Conservation (phyloP, 2,329 filamentous ascomycete species). For the Madurella mycetomatis region DNA sequence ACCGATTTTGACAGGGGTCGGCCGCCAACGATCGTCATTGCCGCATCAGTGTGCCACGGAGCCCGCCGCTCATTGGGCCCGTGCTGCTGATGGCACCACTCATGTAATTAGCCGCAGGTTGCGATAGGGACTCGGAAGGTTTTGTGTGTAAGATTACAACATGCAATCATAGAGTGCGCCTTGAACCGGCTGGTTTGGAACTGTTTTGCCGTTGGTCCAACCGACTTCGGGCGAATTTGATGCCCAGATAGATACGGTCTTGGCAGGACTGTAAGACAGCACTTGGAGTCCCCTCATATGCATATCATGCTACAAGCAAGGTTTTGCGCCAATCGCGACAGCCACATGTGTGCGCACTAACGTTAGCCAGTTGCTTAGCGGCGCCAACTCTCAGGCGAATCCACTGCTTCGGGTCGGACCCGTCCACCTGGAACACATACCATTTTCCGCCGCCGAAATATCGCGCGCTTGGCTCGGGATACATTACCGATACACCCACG, state of each 20-base stretch:
- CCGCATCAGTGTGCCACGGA: constrained; percentile 10
- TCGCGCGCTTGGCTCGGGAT: constrained; percentile 3
- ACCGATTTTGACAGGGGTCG: constrained; percentile 1
- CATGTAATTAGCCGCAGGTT: constrained; percentile 4
- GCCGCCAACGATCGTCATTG: constrained; percentile 18
- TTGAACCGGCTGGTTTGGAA: too few species aligned
- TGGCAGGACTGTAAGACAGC: too few species aligned
- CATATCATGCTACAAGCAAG: not conserved
- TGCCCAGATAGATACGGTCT: too few species aligned
- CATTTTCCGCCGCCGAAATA: constrained; percentile 10
- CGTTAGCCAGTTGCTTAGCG: too few species aligned
- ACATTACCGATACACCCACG: not conserved
- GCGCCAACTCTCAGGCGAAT: not conserved
- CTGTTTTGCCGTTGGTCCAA: too few species aligned
- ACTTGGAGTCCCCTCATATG: not conserved
- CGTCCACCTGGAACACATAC: constrained; percentile 1
- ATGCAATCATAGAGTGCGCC: not conserved
- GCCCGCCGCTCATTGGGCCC: constrained; percentile 16
- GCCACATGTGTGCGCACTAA: too few species aligned
- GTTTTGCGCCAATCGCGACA: not conserved
- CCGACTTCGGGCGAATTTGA: too few species aligned
- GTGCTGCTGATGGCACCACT: not conserved
- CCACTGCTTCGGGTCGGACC: constrained; percentile 1
- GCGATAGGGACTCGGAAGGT: too few species aligned
- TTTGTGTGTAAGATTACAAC: not conserved